Percentiles rank a stretch among this genome's conserved stretches.
Conservation (phyloP, 805 yeast species). For the Saturnispora serradocipensis region DNA sequence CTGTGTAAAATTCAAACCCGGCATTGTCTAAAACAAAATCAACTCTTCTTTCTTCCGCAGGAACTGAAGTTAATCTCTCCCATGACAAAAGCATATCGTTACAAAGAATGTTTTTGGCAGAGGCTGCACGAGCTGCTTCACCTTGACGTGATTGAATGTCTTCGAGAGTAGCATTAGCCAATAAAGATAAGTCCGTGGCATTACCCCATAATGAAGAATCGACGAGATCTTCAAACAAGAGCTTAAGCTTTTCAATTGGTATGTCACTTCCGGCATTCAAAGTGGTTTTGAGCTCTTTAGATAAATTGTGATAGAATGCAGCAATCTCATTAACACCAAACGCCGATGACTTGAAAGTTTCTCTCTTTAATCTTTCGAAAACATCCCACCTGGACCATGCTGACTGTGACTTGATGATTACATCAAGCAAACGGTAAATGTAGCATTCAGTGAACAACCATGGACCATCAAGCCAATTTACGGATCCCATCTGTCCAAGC, state of each 20-base stretch:
- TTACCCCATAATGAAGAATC: constrained; percentile 97
- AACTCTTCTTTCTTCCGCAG: constrained; percentile 38
- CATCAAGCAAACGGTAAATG: constrained; percentile 59
- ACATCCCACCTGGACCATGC: constrained; percentile 59
- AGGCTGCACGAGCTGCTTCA: constrained; percentile 71
- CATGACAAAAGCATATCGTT: constrained; percentile 71
- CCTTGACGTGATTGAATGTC: constrained; percentile 91
- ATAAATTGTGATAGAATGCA: constrained; percentile 42
- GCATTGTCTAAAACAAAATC: constrained; percentile 88
- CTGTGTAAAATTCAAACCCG: constrained; percentile 93
- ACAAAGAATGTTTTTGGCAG: constrained; percentile 66
- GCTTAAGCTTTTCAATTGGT: constrained; percentile 32
- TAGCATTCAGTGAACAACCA: constrained; percentile 88
- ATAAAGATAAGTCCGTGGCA: constrained; percentile 86
- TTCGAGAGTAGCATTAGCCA: constrained; percentile 82
- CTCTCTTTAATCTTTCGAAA: constrained; percentile 59
- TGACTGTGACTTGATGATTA: constrained; percentile 30
- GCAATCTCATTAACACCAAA: constrained; percentile 79
- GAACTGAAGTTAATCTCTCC: constrained; percentile 32
- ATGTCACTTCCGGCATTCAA: constrained; percentile 20
- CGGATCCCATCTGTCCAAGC: constrained; percentile 29
- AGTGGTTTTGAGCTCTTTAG: constrained; percentile 10
- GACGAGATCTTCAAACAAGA: constrained; percentile 71
- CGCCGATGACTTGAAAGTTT: constrained; percentile 65
- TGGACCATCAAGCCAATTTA: constrained; percentile 77